A percentile compares a stretch with the other conserved stretches of the same genome.
These are phyloP conservation scores for Lupinus albus DNA, from an alignment of 306 rosid genomes.

Conservation along the genomic window DNA sequence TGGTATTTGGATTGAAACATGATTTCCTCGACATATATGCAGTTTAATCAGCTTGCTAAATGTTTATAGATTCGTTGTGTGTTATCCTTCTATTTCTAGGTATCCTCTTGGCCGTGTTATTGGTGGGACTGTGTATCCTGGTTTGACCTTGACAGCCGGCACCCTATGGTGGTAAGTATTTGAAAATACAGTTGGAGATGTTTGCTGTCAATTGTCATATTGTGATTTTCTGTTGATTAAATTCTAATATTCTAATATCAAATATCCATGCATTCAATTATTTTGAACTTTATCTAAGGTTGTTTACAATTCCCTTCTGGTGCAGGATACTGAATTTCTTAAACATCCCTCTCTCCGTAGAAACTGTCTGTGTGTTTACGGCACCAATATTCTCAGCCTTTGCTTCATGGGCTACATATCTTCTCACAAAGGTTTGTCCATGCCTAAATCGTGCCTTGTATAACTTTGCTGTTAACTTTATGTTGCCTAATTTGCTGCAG, in stretches of 20 bases:
- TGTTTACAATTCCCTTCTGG: slow-evolving; percentile 32
- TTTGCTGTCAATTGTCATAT: slow-evolving; percentile 20
- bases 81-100: slow-evolving; percentile 53
- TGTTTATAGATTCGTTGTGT: slow-evolving; percentile 30
- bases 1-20: slow-evolving; percentile 3
- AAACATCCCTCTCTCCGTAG: slow-evolving; percentile 95
- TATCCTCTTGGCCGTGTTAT: slow-evolving; percentile 99
- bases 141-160: slow-evolving; percentile 96
- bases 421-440: slow-evolving; percentile 78
- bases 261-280: no score
- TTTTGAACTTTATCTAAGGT: not conserved
- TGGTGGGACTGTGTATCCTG: slow-evolving; percentile 98
- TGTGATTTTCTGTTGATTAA: slow-evolving; percentile 29
- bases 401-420: slow-evolving; percentile 95
- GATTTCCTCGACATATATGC: slow-evolving; percentile 8
- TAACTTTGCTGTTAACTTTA: slow-evolving; percentile 11
- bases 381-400: slow-evolving; percentile 98
- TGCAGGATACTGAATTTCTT: slow-evolving; percentile 79
- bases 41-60: slow-evolving; percentile 24
- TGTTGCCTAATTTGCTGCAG: slow-evolving; percentile 37
- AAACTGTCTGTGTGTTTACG: slow-evolving; percentile 96
- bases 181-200: slow-evolving; percentile 28
- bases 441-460: slow-evolving; percentile 6
- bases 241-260: not conserved
- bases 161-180: slow-evolving; percentile 80